These are phyloP conservation scores for Tolypocladium paradoxum DNA, from an alignment of 2,329 filamentous ascomycete species.

Conservation along the genomic window DNA sequence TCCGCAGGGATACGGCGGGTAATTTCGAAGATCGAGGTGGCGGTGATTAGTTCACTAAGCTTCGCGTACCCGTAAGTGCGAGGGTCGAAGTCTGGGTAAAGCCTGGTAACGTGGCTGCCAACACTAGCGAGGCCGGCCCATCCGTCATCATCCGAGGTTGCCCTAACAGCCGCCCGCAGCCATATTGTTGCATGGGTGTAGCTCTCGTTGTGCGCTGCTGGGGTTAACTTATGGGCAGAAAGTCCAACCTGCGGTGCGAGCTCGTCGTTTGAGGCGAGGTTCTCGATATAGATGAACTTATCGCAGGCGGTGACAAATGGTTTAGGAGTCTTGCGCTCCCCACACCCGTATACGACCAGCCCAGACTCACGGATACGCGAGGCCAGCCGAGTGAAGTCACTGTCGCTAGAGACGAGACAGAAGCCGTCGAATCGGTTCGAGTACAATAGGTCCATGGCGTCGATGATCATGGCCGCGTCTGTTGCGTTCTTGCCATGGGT, in stretches of 20 bases:
- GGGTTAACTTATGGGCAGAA: no score
- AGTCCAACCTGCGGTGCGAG: no score
- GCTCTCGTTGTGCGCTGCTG: no score
- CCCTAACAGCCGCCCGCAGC: constrained; percentile 10
- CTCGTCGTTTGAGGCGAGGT: constrained; percentile 3
- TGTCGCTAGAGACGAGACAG: constrained; percentile 23
- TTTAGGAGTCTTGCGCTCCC: constrained; percentile 18
- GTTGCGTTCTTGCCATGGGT: constrained; percentile 23
- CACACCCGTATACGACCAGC: constrained; percentile 21
- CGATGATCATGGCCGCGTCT: constrained; percentile 24
- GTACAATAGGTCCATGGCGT: constrained; percentile 26
- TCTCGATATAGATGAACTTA: constrained; percentile 20
- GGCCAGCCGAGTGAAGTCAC: constrained; percentile 24
- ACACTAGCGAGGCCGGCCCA: constrained; percentile 17
- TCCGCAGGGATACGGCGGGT: background rate
- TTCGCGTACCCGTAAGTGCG: constrained; percentile 16
- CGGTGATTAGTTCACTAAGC: constrained; percentile 8
- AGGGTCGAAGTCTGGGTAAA: constrained; percentile 18
- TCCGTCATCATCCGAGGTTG: constrained; percentile 12
- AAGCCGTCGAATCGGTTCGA: constrained; percentile 20
- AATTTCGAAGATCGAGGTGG: constrained; percentile 1
- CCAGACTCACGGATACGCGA: constrained; percentile 21
- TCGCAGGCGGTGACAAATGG: constrained; percentile 22
- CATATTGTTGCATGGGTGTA: no score
- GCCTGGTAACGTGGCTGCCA: constrained; percentile 14